Evolutionary conservation across 352 stramenopile genomes (phyloP).

Genomic region (Pythium sp.): DNA sequence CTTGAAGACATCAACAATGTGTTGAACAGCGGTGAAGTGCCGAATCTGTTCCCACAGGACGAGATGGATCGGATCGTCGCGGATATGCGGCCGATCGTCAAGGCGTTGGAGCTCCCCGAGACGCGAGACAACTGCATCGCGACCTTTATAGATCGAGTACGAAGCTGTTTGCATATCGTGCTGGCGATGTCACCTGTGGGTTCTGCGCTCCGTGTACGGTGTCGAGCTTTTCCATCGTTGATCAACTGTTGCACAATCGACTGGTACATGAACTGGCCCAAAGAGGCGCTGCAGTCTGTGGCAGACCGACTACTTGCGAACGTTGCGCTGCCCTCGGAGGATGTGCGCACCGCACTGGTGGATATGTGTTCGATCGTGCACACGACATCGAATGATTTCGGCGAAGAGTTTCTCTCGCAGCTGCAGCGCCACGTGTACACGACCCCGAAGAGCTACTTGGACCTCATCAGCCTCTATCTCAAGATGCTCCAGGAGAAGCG

Average conservation of each 20-base stretch:
- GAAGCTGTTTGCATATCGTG: slow-evolving; percentile 93
- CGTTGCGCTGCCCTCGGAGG: slow-evolving; percentile 73
- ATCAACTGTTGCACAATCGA: slow-evolving; percentile 97
- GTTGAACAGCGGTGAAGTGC: slow-evolving; percentile 96
- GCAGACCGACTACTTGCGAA: slow-evolving; percentile 84
- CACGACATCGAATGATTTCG: slow-evolving; percentile 87
- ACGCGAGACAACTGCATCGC: slow-evolving; percentile 90
- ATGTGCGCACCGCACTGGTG: slow-evolving; percentile 74
- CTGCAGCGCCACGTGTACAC: slow-evolving; percentile 93
- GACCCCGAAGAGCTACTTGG: slow-evolving; percentile 96
- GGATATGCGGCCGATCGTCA: slow-evolving; percentile 91
- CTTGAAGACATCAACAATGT: slow-evolving; percentile 97
- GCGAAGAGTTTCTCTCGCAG: slow-evolving; percentile 87
- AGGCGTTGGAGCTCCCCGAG: slow-evolving; percentile 84
- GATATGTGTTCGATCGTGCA: slow-evolving; percentile 93
- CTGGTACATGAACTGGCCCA: slow-evolving; percentile 95
- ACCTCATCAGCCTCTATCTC: slow-evolving; percentile 94
- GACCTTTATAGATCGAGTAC: slow-evolving; percentile 89
- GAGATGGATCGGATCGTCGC: slow-evolving; percentile 93
- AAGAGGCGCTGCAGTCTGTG: slow-evolving; percentile 90
- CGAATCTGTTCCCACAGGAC: slow-evolving; percentile 91
- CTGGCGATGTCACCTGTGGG: slow-evolving; percentile 94
- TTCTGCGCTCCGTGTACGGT: slow-evolving; percentile 89
- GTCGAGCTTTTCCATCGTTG: slow-evolving; percentile 92
- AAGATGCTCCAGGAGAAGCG: slow-evolving; percentile 91